Evolutionary conservation across 2,329 filamentous ascomycete genomes (phyloP), one percentile per base, ranked within the genome.

Genomic region (Fusarium fracticaudum): DNA sequence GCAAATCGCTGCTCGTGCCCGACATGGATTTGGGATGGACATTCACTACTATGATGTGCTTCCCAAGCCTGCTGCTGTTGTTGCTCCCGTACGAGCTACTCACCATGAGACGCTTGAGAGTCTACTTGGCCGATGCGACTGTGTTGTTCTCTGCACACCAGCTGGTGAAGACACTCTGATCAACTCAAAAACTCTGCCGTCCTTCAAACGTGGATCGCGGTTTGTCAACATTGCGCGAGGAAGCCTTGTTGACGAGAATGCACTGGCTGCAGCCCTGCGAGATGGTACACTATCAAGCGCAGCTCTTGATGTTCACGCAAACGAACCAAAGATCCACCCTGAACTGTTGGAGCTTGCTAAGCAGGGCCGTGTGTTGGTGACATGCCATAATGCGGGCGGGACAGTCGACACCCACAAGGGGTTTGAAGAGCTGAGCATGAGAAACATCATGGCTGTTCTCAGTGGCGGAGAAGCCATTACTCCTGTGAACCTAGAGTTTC

Each of bases 181-280:
- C 59, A 85, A 86, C 8, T 77, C 79, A 1, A 79, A 83, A 14
- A 83, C 86, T 29, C 83, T 93, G 17, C 73, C 73, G 1, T 82
- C 82, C 60, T 88, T 92, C 77, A 89, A 88, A 74, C 81, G 75
- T 2, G 90, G 90, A 1, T 83, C 86, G 6, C 82, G 91, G 0
- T 85, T 93, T 48, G 89, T 93, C 40, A 93, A 93, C 76, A 87
- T 93, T 37, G 91, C 91, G 12, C 83, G 91, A 15, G 91, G 91
- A 0, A 87, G 86, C 37, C 83, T 93, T 8, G 87, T 93, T 8
- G 90, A 93, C 70, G 91, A 93, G 74, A 87, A 88, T 8, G 91
- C 90, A 18, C 81, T 94, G 12, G 87, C 87, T 0, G 85, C 86
- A 29, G 91, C 91, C 8, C 80, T 93, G 20, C 87, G 91, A 61